Conservation (phyloP, 2,329 filamentous ascomycete species). For the Colletotrichum higginsianum region DNA sequence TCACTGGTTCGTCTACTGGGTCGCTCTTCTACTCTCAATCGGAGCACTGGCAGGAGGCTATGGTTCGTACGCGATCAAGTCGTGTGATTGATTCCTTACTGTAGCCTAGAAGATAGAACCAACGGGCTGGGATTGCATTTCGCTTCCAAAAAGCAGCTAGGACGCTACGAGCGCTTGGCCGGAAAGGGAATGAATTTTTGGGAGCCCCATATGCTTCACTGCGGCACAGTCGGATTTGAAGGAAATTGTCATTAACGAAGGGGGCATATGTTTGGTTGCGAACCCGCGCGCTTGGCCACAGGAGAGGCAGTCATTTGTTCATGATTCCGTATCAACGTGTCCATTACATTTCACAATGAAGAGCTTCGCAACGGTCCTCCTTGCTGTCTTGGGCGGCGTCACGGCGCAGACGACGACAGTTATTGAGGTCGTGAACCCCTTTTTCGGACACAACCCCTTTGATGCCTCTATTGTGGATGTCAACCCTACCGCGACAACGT, state of each 20-base stretch:
- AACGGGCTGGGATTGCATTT: background rate
- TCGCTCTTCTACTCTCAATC: background rate
- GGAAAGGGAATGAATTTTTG: background rate
- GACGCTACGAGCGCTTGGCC: conserved; percentile 5
- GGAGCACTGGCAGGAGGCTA: background rate
- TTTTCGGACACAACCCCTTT: conserved; percentile 44
- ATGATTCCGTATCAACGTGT: too few relatives aligned
- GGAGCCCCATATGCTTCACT: background rate
- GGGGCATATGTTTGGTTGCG: background rate
- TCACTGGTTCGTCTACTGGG: background rate
- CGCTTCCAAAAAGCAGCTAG: conserved; percentile 1
- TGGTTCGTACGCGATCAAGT: background rate
- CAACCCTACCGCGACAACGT: conserved; percentile 50
- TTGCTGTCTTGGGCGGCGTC: conserved; percentile 28
- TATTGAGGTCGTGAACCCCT: conserved; percentile 49
- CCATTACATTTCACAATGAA: background rate
- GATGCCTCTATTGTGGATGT: conserved; percentile 51
- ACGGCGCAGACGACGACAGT: conserved; percentile 47
- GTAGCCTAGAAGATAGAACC: conserved; percentile 9
- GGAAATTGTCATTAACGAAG: background rate
- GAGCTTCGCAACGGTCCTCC: background rate
- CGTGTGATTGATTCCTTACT: conserved; percentile 1
- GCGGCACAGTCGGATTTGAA: background rate
- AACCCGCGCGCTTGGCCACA: background rate
- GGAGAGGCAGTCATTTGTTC: background rate